Evolutionary conservation across 1,139 yeast genomes (phyloP), one percentile per base, ranked within the genome.

Genomic region (Ogataea hybrid): DNA sequence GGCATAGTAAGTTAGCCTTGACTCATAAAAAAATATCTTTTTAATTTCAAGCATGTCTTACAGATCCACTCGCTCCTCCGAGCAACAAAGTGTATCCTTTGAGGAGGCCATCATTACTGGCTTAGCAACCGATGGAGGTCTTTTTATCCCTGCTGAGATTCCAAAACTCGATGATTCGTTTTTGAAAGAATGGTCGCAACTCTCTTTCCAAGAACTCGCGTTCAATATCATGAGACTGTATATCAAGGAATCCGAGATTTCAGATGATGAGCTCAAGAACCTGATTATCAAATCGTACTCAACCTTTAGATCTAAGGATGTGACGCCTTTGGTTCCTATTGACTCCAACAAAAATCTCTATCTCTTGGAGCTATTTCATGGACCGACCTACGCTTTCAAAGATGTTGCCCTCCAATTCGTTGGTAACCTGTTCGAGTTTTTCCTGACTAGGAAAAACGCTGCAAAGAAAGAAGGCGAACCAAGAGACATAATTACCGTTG

Each of bases 341-440:
- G 77, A 77, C 56, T 64, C 72, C 42, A 72, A 77, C 43, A 28
- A 48, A 17, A 74, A 79, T 47, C 70, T 92, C 48, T 84, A 87
- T 62, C 70, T 92, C 47, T 74, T 92, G 59, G 99, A 92, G 67
- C 73, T 92, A 48, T 92, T 92, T 80, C 99, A 92, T 60, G 99
- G 99, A 31, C 99, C 99, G 50, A 92, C 99, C 4, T 92, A 92
- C 61, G 99, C 99, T 9, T 92, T 92, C 73, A 92, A 92, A 67
- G 99, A 92, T 64, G 98, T 92, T 51, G 99, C 99, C 4, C 75
- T 92, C 59, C 99, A 92, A 65, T 90, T 92, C 65, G 95, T 92
- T 30, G 99, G 99, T 54, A 92, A 92, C 69, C 73, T 92, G 54
- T 92, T 92, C 63, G 98, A 92, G 66, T 92, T 78, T 67, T 94